Evolutionary conservation across 495 filamentous ascomycete species (phyloP).

Genomic region (Hypoxylon fuscum): DNA sequence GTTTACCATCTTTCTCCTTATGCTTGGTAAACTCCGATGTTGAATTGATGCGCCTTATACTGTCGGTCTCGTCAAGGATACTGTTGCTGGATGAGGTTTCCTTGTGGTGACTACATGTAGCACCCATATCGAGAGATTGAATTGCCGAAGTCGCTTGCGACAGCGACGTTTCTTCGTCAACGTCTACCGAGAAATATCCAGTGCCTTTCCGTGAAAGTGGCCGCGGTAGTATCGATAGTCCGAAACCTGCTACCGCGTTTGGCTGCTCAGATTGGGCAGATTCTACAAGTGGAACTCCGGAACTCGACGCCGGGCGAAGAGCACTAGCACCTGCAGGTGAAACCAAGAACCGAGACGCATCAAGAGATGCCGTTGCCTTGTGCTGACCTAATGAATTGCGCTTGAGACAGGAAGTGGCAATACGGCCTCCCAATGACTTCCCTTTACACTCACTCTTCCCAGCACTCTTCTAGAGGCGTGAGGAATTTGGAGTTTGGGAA

Average conservation of each 20-base stretch:
- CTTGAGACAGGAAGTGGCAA: conserved; percentile 31
- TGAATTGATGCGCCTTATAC: background rate
- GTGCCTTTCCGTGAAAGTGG: background rate
- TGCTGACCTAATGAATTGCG: conserved; percentile 38
- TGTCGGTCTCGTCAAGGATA: background rate
- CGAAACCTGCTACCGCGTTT: conserved; percentile 2
- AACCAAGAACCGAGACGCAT: conserved; percentile 30
- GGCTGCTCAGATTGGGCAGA: conserved; percentile 3
- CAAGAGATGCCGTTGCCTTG: conserved; percentile 33
- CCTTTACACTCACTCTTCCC: conserved; percentile 34
- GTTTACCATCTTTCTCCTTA: conserved; percentile 32
- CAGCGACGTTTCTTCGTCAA: conserved; percentile 3
- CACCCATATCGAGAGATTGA: conserved; percentile 7
- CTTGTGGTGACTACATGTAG: background rate
- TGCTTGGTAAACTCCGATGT: conserved; percentile 8
- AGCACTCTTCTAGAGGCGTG: conserved; percentile 39
- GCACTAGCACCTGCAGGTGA: conserved; percentile 4
- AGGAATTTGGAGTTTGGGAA: conserved; percentile 33
- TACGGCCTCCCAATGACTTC: conserved; percentile 33
- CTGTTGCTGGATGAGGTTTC: background rate
- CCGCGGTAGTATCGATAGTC: conserved; percentile 2
- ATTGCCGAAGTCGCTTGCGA: conserved; percentile 13
- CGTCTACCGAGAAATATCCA: conserved; percentile 5
- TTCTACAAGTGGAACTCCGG: conserved; percentile 37
- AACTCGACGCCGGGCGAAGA: conserved; percentile 40